A percentile compares a stretch with the other conserved stretches of the same genome.
These are phyloP conservation scores for Oleoguttula mirabilis DNA, from an alignment of 495 filamentous ascomycete genomes.

Conservation along the genomic window DNA sequence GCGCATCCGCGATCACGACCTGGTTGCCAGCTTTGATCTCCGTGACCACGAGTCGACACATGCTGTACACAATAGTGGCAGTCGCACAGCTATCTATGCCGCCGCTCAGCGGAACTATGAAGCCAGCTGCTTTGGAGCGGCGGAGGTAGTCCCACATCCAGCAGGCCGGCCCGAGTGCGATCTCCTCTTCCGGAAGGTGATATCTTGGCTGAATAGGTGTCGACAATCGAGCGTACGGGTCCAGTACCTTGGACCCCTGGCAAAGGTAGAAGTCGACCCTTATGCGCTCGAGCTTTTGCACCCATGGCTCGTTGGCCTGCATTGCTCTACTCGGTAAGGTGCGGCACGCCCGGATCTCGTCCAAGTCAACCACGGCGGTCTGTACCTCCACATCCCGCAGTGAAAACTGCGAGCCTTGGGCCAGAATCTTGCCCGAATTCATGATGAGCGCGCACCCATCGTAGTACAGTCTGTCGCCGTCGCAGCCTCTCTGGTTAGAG, in stretches of 20 bases:
- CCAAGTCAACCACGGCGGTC: constrained; percentile 69
- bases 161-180: constrained; percentile 55
- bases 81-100: constrained; percentile 63
- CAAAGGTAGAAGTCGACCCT: constrained; percentile 29
- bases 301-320: constrained; percentile 39
- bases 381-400: constrained; percentile 76
- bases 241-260: background rate
- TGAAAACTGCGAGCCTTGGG: constrained; percentile 60
- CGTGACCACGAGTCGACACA: constrained; percentile 62
- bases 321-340: constrained; percentile 41
- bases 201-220: constrained; percentile 35
- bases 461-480: constrained; percentile 54
- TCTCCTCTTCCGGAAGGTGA: constrained; percentile 62
- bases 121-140: constrained; percentile 37
- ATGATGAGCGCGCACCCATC: constrained; percentile 74
- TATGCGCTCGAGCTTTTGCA: constrained; percentile 28
- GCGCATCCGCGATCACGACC: constrained; percentile 61
- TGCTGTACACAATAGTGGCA: constrained; percentile 59
- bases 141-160: constrained; percentile 84
- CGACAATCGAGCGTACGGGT: constrained; percentile 7
- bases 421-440: constrained; percentile 59
- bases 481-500: constrained; percentile 50
- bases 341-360: constrained; percentile 53
- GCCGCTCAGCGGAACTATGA: constrained; percentile 43
- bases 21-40: constrained; percentile 50